phyloP scores from a whole-genome alignment of 495 filamentous ascomycete genomes.

The Baudoinia panamericana region DNA sequence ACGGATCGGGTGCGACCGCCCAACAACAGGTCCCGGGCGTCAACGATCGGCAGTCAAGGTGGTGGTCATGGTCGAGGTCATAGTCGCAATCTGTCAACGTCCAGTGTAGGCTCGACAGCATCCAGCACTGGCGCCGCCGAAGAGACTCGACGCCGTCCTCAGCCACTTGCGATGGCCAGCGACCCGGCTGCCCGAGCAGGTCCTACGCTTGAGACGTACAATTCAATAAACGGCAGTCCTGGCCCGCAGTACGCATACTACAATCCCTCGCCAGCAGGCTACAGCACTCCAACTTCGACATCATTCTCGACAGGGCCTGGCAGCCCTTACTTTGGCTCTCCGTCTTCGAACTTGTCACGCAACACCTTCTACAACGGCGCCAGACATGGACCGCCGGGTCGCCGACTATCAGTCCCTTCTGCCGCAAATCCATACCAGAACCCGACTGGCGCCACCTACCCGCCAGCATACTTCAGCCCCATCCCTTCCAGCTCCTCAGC shows the following conservation, averaged over 20 bases:
- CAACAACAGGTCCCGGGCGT: constrained; percentile 56
- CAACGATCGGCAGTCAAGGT: constrained; percentile 55
- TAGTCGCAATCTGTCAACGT: constrained; percentile 69
- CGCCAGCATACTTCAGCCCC: constrained; percentile 47
- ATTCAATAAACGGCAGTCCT: constrained; percentile 35
- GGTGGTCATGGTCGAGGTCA: constrained; percentile 61
- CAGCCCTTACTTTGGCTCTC: constrained; percentile 60
- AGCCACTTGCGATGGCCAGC: constrained; percentile 72
- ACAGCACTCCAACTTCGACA: constrained; percentile 61
- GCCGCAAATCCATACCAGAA: constrained; percentile 61
- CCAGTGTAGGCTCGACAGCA: constrained; percentile 64
- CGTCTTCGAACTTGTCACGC: constrained; percentile 50
- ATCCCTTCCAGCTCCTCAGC: constrained; percentile 41
- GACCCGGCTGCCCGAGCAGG: constrained; percentile 45
- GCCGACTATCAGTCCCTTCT: constrained; percentile 71
- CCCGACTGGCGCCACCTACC: constrained; percentile 39
- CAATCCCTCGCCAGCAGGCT: constrained; percentile 51
- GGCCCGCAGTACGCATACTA: constrained; percentile 32
- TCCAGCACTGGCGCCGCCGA: constrained; percentile 51
- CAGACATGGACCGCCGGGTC: constrained; percentile 55
- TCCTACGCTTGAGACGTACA: constrained; percentile 51
- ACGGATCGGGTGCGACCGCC: constrained; percentile 68
- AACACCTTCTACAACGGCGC: constrained; percentile 51
- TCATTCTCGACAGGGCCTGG: constrained; percentile 59
- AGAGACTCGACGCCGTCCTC: constrained; percentile 58